A percentile compares a stretch with the other conserved stretches of the same genome.
These are phyloP conservation scores for Verticillium albo-atrum DNA, from an alignment of 2,329 filamentous ascomycete genomes.

Conservation along the genomic window DNA sequence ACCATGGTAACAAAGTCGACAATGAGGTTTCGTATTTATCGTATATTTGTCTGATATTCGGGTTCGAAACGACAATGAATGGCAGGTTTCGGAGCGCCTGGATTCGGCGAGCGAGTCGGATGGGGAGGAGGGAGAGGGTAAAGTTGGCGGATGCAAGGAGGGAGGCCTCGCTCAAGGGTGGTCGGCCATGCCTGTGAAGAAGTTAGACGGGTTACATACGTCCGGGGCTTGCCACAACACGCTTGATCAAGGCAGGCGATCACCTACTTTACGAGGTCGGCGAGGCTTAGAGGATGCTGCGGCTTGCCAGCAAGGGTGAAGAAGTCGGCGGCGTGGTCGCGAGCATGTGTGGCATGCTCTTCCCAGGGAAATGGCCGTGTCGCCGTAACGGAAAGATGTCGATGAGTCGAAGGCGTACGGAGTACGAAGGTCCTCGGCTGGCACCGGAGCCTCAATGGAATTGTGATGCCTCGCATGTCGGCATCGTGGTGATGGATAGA, in stretches of 20 bases:
- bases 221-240: background rate
- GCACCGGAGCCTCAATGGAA: constrained; percentile 32
- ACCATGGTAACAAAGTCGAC: constrained; percentile 82
- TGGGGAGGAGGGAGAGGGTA: constrained; percentile 85
- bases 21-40: constrained; percentile 93
- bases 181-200: constrained; percentile 61
- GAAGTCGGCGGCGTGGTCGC: constrained; percentile 57
- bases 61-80: constrained; percentile 98
- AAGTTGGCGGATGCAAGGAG: constrained; percentile 92
- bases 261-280: constrained; percentile 78
- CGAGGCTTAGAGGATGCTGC: constrained; percentile 76
- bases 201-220: background rate
- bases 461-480: constrained; percentile 37
- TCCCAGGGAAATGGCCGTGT: background rate
- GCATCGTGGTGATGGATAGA: constrained; percentile 27
- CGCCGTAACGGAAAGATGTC: background rate
- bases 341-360: constrained; percentile 2
- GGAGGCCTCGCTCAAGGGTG: constrained; percentile 74
- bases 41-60: constrained; percentile 90
- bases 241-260: background rate
- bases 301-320: constrained; percentile 71
- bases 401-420: background rate
- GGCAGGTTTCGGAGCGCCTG: constrained; percentile 89
- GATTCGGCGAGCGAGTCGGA: constrained; percentile 89
- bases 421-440: constrained; percentile 6